phyloP scores from a whole-genome alignment of 805 yeast genomes.

The Saccharomycopsis amapae region DNA sequence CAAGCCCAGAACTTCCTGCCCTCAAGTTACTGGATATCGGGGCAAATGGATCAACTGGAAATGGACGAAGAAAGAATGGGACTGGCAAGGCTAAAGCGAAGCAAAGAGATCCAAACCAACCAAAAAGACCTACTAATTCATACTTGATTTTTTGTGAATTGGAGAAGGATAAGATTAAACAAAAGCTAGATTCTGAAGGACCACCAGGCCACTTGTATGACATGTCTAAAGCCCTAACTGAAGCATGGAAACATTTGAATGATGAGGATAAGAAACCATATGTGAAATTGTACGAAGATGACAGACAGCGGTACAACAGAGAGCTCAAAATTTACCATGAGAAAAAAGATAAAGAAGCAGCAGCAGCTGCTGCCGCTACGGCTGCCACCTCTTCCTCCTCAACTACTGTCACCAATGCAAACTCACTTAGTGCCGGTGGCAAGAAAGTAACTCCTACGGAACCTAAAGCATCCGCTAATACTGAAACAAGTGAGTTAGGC shows the following conservation, averaged over 20 bases:
- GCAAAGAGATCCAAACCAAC: slow-evolving; percentile 72
- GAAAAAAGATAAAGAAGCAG: slow-evolving; percentile 7
- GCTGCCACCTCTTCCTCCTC: neutral
- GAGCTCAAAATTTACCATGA: slow-evolving; percentile 56
- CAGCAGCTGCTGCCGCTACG: neutral
- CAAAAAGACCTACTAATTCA: slow-evolving; percentile 87
- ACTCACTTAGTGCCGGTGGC: too few species aligned
- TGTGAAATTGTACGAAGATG: slow-evolving; percentile 69
- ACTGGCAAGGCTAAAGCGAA: slow-evolving; percentile 26
- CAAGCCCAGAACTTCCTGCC: slow-evolving; percentile 27
- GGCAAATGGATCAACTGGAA: neutral
- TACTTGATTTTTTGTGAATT: slow-evolving; percentile 80
- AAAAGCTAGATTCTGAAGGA: slow-evolving; percentile 41
- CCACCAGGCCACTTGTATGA: slow-evolving; percentile 51
- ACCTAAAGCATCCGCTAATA: too few species aligned
- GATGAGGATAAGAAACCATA: slow-evolving; percentile 68
- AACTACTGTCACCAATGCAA: too few species aligned
- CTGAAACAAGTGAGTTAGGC: too few species aligned
- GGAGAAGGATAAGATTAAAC: slow-evolving; percentile 67
- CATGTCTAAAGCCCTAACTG: slow-evolving; percentile 71
- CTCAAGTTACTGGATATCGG: slow-evolving; percentile 6
- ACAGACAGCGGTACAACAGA: slow-evolving; percentile 61
- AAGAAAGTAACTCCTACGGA: too few species aligned
- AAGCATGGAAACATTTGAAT: slow-evolving; percentile 72
- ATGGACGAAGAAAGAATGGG: slow-evolving; percentile 22